Evolutionary conservation across 2,329 filamentous ascomycete genomes (phyloP).

Genomic region (Claviceps africana): DNA sequence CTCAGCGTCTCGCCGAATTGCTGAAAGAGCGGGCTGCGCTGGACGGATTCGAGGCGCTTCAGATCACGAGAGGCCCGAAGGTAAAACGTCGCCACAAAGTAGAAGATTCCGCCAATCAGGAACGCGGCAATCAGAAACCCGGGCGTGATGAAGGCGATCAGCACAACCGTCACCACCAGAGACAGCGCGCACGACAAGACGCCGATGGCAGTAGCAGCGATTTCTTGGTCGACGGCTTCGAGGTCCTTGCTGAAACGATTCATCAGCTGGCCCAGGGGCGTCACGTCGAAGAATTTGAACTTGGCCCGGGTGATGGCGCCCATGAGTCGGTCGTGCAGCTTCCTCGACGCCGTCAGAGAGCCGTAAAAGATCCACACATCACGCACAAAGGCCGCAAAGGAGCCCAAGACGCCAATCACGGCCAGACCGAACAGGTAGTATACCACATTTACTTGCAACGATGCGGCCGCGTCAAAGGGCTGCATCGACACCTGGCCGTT

Average conservation of each 20-base stretch:
- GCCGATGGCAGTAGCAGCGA: slow-evolving; percentile 78
- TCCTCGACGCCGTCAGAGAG: slow-evolving; percentile 74
- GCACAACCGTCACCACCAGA: slow-evolving; percentile 68
- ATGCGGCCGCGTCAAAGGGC: slow-evolving; percentile 13
- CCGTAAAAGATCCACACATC: slow-evolving; percentile 88
- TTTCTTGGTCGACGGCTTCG: slow-evolving; percentile 88
- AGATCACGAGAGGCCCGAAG: slow-evolving; percentile 85
- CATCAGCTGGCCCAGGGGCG: slow-evolving; percentile 89
- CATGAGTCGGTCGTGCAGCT: slow-evolving; percentile 69
- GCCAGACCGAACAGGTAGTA: slow-evolving; percentile 83
- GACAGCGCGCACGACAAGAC: slow-evolving; percentile 50
- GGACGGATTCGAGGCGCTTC: slow-evolving; percentile 86
- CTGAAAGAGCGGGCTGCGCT: slow-evolving; percentile 89
- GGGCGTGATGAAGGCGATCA: slow-evolving; percentile 83
- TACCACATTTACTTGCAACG: slow-evolving; percentile 53
- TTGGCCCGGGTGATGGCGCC: slow-evolving; percentile 70
- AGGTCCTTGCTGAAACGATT: slow-evolving; percentile 98
- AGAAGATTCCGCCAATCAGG: slow-evolving; percentile 74
- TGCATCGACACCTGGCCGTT: slow-evolving; percentile 7
- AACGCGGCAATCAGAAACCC: slow-evolving; percentile 76
- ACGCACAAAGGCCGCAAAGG: slow-evolving; percentile 65
- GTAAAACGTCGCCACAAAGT: slow-evolving; percentile 75
- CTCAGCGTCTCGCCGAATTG: slow-evolving; percentile 93
- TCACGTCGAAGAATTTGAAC: slow-evolving; percentile 96
- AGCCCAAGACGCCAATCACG: slow-evolving; percentile 60